Conservation (phyloP, 371 early-diverging fungal genomes). For the Enterospora canceri region DNA sequence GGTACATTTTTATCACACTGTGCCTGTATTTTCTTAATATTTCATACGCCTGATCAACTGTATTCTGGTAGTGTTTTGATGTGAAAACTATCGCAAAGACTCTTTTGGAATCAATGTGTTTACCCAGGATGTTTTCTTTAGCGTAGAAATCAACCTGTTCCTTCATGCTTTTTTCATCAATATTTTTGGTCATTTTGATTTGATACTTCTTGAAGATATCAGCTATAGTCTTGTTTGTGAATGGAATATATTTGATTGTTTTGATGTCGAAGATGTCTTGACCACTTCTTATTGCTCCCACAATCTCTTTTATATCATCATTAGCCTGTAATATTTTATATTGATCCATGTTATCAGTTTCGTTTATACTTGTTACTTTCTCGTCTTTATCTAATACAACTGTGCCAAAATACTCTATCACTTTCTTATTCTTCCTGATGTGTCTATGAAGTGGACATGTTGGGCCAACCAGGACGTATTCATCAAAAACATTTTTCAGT, state of each 20-base stretch:
- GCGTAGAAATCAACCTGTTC: slow-evolving; percentile 5
- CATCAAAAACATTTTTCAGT: background rate
- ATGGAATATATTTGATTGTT: background rate
- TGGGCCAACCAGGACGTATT: background rate
- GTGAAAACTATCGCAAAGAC: slow-evolving; percentile 43
- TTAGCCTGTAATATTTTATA: background rate
- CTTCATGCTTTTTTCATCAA: background rate
- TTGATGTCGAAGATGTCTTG: background rate
- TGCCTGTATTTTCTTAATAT: slow-evolving; percentile 21
- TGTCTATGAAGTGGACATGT: background rate
- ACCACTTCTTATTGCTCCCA: background rate
- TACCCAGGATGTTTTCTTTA: slow-evolving; percentile 17
- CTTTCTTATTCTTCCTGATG: background rate
- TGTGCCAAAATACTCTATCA: background rate
- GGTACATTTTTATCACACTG: slow-evolving; percentile 17
- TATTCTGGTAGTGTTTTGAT: slow-evolving; percentile 8
- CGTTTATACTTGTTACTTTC: background rate
- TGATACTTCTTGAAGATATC: background rate
- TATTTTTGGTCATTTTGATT: too few species aligned
- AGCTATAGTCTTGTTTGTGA: background rate
- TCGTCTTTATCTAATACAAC: background rate
- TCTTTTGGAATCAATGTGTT: slow-evolving; percentile 9
- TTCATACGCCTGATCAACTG: slow-evolving; percentile 14
- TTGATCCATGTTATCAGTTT: background rate
- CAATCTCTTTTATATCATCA: background rate